Base-by-base conservation (phyloP, 73 alveolate species). In the Uronychia setigera region DNA sequence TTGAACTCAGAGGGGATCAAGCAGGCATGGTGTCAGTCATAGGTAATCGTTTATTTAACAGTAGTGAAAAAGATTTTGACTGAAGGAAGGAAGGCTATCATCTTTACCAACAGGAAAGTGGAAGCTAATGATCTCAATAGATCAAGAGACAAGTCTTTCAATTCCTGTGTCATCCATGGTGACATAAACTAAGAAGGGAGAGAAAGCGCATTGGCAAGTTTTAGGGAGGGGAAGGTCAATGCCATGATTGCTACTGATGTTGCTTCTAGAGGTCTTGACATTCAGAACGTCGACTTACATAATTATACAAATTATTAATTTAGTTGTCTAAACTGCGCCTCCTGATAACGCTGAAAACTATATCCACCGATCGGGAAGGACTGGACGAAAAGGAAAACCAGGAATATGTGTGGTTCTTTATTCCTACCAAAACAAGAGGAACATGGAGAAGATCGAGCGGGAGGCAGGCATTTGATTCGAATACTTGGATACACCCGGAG, bases 141-240 rank as follows among this genome's bases (percentile, higher is more conserved):
- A 79, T 33, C 75, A 82, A 27, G 83, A 58, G 99, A 92, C 79
- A 91, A 96, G 60, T 93, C 95, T 78, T 97, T 97, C 83, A 95
- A 99, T 29, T 0, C 83, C 98, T 59, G 85, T 75, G 85, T 79
- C 31, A 90, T 97, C 98, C 99, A 97, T 80, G 99, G 99, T 33
- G 98, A 94, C 34, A 91, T 98, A 95, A 97, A 95, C 35, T 96
- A 96, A 86, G 96, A 97, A 84, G 99, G 96, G 90, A 97, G 99
- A 79, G 99, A 98, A 84, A 91, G 92, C 87, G 97, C 98, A 59
- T 96, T 98, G 99, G 95, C 93, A 60, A 97, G 94, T 85, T 97
- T 94, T 88, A 94, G 98, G 84, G 80, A 81, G 59, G 95, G 96
- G 35, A 87, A 89, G 78, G 79, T 88, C n/a, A 80, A 93, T 83